A percentile compares a stretch with the other conserved stretches of the same genome.
phyloP scores from a whole-genome alignment of 768 basidiomycete species.

The Pisolithus microcarpus region DNA sequence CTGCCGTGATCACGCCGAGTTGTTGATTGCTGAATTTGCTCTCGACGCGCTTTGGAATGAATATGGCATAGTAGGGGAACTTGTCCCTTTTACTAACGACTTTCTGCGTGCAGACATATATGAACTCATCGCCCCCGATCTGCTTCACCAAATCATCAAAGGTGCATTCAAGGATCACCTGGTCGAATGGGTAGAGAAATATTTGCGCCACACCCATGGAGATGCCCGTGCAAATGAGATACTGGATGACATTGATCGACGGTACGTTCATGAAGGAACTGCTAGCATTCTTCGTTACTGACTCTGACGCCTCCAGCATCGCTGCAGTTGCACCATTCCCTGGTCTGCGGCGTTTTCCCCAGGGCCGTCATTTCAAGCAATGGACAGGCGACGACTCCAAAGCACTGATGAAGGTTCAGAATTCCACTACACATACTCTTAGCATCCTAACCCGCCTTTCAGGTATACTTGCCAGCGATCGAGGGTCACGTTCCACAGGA shows the following conservation, averaged over 20 bases:
- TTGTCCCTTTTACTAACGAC: constrained; percentile 26
- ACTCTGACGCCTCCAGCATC: constrained; percentile 13
- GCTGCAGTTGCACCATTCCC: constrained; percentile 12
- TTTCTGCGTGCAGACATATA: constrained; percentile 29
- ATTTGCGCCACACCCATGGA: constrained; percentile 10
- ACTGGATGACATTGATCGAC: constrained; percentile 26
- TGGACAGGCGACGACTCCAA: constrained; percentile 35
- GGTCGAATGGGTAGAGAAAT: constrained; percentile 26
- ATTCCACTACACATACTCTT: too few relatives aligned
- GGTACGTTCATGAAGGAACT: constrained; percentile 8
- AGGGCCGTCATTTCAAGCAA: too few relatives aligned
- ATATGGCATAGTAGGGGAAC: constrained; percentile 26
- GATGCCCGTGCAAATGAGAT: constrained; percentile 7
- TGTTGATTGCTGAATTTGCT: too few relatives aligned
- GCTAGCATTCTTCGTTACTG: not conserved
- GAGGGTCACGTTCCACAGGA: constrained; percentile 15
- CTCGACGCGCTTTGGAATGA: constrained; percentile 21
- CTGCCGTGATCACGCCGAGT: too few relatives aligned
- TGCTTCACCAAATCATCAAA: constrained; percentile 29
- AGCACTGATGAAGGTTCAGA: constrained; percentile 34
- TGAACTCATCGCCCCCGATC: constrained; percentile 21
- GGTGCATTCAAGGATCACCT: constrained; percentile 32
- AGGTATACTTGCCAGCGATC: constrained; percentile 27
- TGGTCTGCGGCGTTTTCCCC: too few relatives aligned
- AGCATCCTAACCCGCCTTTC: too few relatives aligned